Conservation (phyloP, 2,329 filamentous ascomycete species). For the Hypocrella siamensis region DNA sequence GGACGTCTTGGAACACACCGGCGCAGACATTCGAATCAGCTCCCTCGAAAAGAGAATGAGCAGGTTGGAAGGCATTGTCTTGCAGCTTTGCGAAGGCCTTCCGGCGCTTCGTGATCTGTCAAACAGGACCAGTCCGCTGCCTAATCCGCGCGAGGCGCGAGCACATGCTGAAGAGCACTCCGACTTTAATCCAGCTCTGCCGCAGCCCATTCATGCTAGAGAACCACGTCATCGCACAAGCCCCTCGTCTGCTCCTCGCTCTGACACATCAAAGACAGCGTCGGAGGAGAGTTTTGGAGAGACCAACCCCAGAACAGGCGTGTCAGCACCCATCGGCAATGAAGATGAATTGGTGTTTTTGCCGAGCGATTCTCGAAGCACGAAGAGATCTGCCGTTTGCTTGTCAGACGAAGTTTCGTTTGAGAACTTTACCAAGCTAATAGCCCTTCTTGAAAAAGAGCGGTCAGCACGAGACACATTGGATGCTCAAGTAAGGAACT, state of each 20-base stretch:
- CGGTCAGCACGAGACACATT: conserved; percentile 38
- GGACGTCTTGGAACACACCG: conserved; percentile 23
- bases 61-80: conserved; percentile 36
- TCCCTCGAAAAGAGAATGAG: conserved; percentile 34
- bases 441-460: conserved; percentile 39
- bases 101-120: conserved; percentile 18
- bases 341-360: conserved; percentile 24
- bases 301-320: conserved; percentile 22
- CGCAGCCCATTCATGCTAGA: conserved; percentile 2
- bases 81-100: conserved; percentile 30
- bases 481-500: conserved; percentile 37
- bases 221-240: conserved; percentile 3
- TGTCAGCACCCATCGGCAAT: conserved; percentile 6
- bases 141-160: neutral
- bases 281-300: conserved; percentile 31
- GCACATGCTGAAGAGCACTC: neutral
- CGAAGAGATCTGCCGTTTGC: conserved; percentile 14
- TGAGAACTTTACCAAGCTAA: conserved; percentile 33
- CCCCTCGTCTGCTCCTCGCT: conserved; percentile 20
- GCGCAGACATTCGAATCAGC: conserved; percentile 35
- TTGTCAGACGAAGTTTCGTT: conserved; percentile 16
- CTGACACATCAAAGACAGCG: conserved; percentile 24
- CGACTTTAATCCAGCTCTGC: neutral
- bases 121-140: conserved; percentile 13
- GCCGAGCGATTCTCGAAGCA: conserved; percentile 16